Evolutionary conservation across 2,329 filamentous ascomycete genomes (phyloP), one percentile per base, ranked within the genome.

Genomic region (Colletotrichum higginsianum): DNA sequence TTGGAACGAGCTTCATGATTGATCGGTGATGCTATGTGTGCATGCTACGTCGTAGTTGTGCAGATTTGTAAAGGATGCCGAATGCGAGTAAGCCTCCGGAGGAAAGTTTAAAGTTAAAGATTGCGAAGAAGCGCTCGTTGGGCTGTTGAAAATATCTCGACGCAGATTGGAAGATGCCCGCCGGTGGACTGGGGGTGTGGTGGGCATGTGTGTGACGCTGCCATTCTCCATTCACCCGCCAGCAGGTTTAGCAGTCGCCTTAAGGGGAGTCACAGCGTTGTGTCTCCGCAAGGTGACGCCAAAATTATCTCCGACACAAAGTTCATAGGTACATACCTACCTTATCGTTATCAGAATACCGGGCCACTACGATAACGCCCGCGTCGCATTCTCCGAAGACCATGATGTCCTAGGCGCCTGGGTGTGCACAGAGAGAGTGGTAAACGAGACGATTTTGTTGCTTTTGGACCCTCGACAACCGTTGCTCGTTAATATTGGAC

Each of bases 1-100:
- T 80, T 52, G 80, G 78, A 62, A 83, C 76, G 62, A 84, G 77
- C 79, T 84, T 84, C 83, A 85, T 62, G 38, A 13, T 11, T 38
- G 15, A 26, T 42, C 11, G 44, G 35, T 7, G 47, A 64, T 23
- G 18, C 40, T 47, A n/a, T 30, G 47, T 38, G 21, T 21, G 55
- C 16, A 55, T 60, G 46, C 35, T 13, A 23, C 38, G n/a, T n/a
- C 42, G 44, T 4, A 44, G 6, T 12, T 23, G 9, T 42, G 21
- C 15, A 9, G n/a, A 15, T 40, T 18, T 13, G 53, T 46, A 21
- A 69, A 38, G 16, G 30, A 46, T 13, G 53, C 30, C 16, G 7
- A 53, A 35, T 2, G 35, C 35, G 35, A 11, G 35, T 38, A 38
- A 38, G 11, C 8, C 35, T 38, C 35, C 35, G 8, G 11, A 35